A percentile compares a stretch with the other conserved stretches of the same genome.
These are phyloP conservation scores for Moesziomyces globuligerus DNA, from an alignment of 1,284 basidiomycete species.

Conservation along the genomic window DNA sequence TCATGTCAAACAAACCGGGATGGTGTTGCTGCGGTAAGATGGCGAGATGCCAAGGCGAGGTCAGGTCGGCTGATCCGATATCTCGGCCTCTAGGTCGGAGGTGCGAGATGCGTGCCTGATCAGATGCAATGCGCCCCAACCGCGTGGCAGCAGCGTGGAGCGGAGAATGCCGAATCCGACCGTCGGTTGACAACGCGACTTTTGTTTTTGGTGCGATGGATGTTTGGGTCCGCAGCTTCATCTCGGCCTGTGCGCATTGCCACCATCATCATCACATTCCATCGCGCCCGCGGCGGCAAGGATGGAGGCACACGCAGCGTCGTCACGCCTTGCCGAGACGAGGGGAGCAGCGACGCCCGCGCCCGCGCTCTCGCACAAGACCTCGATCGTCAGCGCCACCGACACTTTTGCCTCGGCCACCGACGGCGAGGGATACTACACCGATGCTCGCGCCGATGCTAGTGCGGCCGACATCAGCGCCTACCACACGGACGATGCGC, in stretches of 20 bases:
- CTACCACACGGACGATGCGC: conserved; percentile 12
- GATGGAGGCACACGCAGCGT: conserved; percentile 10
- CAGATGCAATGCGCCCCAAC: background rate
- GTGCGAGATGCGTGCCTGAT: background rate
- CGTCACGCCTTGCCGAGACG: conserved; percentile 8
- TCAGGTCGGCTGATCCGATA: background rate
- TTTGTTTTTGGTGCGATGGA: background rate
- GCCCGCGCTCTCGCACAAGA: conserved; percentile 29
- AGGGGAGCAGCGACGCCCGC: conserved; percentile 19
- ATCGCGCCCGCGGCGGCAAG: background rate
- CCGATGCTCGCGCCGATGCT: conserved; percentile 28
- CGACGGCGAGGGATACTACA: conserved; percentile 35
- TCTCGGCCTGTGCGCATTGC: background rate
- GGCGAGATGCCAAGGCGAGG: background rate
- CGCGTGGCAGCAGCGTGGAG: background rate
- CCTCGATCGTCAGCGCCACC: conserved; percentile 27
- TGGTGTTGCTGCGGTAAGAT: background rate
- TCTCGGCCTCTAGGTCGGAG: background rate
- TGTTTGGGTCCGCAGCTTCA: no score
- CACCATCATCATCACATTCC: conserved; percentile 4
- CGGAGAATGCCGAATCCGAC: background rate
- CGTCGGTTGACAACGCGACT: background rate
- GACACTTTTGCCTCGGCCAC: conserved; percentile 37
- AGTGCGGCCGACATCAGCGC: no score
- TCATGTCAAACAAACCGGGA: conserved; percentile 3